Percentiles rank a stretch among this genome's conserved stretches.
Evolutionary conservation across 805 yeast genomes (phyloP).

Genomic region (Wickerhamiella parazyma): DNA sequence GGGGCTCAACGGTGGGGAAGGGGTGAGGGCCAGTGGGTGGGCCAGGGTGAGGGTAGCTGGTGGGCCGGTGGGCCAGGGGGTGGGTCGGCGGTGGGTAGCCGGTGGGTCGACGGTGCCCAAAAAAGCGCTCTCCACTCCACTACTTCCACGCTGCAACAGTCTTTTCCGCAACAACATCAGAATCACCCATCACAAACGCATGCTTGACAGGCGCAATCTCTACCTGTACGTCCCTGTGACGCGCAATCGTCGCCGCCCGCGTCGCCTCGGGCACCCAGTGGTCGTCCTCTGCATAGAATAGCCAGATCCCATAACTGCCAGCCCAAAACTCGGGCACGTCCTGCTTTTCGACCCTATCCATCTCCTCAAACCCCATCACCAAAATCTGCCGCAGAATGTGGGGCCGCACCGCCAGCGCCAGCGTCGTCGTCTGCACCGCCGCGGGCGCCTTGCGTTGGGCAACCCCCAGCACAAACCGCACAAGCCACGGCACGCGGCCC

Average conservation of each 20-base stretch:
- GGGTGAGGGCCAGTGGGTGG: too few relatives aligned
- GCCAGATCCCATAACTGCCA: slow-evolving; percentile 36
- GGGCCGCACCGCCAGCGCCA: slow-evolving; percentile 31
- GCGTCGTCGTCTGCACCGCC: slow-evolving; percentile 26
- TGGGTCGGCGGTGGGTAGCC: too few relatives aligned
- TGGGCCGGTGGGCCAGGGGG: too few relatives aligned
- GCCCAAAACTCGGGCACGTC: slow-evolving; percentile 35
- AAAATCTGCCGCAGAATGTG: slow-evolving; percentile 41
- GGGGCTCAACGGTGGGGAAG: too few relatives aligned
- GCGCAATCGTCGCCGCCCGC: slow-evolving; percentile 30
- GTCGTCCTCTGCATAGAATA: slow-evolving; percentile 44
- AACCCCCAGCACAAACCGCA: slow-evolving; percentile 18
- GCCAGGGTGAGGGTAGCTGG: too few relatives aligned
- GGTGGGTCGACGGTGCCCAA: too few relatives aligned
- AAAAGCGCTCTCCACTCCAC: too few relatives aligned
- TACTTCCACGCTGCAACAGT: background rate
- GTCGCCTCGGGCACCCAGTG: slow-evolving; percentile 51
- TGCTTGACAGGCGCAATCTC: background rate
- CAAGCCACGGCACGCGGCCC: slow-evolving; percentile 19
- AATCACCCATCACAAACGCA: slow-evolving; percentile 1
- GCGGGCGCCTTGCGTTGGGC: slow-evolving; percentile 20
- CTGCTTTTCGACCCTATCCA: slow-evolving; percentile 31
- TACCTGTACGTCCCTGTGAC: background rate
- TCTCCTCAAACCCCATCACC: slow-evolving; percentile 46
- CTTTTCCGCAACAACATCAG: background rate